Evolutionary conservation across 2,329 filamentous ascomycete genomes (phyloP).

Genomic region (Epicoccum nigrum): DNA sequence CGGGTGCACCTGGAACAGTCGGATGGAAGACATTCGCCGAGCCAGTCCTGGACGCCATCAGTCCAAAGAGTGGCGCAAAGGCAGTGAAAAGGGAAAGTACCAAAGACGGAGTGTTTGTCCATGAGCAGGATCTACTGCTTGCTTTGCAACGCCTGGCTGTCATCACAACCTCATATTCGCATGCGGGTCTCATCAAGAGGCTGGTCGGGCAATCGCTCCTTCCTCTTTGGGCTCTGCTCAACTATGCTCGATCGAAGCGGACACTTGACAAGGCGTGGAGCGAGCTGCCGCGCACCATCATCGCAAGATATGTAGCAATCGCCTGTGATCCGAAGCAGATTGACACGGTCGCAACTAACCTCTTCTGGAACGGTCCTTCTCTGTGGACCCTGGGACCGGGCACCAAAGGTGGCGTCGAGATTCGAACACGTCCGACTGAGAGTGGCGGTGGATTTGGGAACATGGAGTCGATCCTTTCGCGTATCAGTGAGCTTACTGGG

Average conservation of each 20-base stretch:
- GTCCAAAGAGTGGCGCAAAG: slow-evolving; percentile 45
- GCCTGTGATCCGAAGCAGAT: slow-evolving; percentile 60
- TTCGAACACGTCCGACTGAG: slow-evolving; percentile 66
- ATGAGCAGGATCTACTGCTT: slow-evolving; percentile 54
- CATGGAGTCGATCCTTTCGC: slow-evolving; percentile 68
- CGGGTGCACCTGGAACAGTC: slow-evolving; percentile 65
- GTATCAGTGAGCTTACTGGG: slow-evolving; percentile 36
- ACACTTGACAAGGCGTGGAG: slow-evolving; percentile 37
- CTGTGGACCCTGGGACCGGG: slow-evolving; percentile 62
- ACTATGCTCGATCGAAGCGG: slow-evolving; percentile 53
- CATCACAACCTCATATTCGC: slow-evolving; percentile 68
- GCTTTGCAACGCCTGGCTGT: slow-evolving; percentile 63
- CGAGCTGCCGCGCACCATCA: slow-evolving; percentile 28
- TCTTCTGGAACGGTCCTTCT: slow-evolving; percentile 61
- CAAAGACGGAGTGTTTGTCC: slow-evolving; percentile 56
- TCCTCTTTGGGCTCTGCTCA: slow-evolving; percentile 68
- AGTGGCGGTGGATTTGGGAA: slow-evolving; percentile 72
- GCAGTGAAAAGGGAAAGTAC: slow-evolving; percentile 54
- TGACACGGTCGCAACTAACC: slow-evolving; percentile 57
- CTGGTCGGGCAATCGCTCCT: slow-evolving; percentile 64
- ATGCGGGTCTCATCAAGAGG: slow-evolving; percentile 68
- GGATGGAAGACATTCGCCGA: slow-evolving; percentile 69
- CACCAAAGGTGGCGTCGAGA: slow-evolving; percentile 58
- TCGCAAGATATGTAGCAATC: slow-evolving; percentile 60
- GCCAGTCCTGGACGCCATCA: slow-evolving; percentile 62